Evolutionary conservation across 2,329 filamentous ascomycete genomes (phyloP), one percentile per base, ranked within the genome.

Genomic region (Stemphylium beticola): DNA sequence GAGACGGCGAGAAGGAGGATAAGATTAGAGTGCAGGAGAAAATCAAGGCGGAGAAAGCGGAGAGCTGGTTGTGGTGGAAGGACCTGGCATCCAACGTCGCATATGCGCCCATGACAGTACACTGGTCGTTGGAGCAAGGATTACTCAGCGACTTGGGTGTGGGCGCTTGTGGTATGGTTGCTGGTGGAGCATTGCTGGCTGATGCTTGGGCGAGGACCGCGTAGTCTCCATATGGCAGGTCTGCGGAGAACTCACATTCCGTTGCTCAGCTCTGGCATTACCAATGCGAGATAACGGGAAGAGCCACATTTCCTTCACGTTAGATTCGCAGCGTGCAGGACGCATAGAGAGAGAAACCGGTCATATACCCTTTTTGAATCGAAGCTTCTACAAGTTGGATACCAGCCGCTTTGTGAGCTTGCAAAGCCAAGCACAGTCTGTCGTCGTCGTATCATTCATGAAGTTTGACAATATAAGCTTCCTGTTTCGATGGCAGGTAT

Each of bases 41-140:
- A 42, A 61, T 57, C 33, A 72, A 55, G 50, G 60, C 74, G 26
- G 59, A 54, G 36, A 64, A 65, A 49, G 66, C 62, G 55, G 62
- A 74, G 45, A 71, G 73, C 32, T 64, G 67, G 61, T 74, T 69
- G 56, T 92, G 85, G 85, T 87, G 83, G 81, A 85, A 83, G 69
- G 84, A 87, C 68, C 77, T 93, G 48, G 79, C 86, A 17, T 83
- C 87, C 37, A 92, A 92, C 76, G 71, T 85, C 58, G 87, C 89
- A 29, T 96, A 91, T 86, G 86, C 90, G 51, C 92, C 93, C 29
- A 79, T 96, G 72, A 93, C 91, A 57, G 69, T 93, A 51, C 92
- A 97, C 78, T 96, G 90, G 88, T 89, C 91, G 67, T 74, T 88
- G 36, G 86, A 90, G 26, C 58, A 60, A 32, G 67, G 66, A 56